Conservation (phyloP, 1,139 yeast genomes). For the Scheffersomyces segobiensis region DNA sequence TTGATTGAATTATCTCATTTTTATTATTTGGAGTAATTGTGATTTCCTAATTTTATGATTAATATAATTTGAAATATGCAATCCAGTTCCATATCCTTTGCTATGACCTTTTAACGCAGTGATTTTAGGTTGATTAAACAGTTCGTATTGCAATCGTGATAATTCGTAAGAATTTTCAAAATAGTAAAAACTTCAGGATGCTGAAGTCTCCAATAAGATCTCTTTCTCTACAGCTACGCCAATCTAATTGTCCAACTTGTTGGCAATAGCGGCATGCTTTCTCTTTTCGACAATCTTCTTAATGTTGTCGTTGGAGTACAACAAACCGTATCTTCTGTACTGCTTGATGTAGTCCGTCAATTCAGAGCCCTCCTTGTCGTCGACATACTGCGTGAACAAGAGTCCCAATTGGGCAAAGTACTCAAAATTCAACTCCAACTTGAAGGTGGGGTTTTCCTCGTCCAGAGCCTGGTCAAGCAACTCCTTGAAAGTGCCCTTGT, state of each 20-base stretch:
- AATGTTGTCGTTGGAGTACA: conserved; percentile 47
- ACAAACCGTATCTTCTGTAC: conserved; percentile 65
- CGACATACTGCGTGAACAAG: conserved; percentile 40
- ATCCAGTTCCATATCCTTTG: background rate
- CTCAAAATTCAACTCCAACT: conserved; percentile 53
- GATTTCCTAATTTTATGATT: too few species aligned
- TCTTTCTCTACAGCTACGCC: background rate
- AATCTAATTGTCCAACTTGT: conserved; percentile 7
- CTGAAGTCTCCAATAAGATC: background rate
- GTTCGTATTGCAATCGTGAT: background rate
- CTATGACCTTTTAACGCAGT: background rate
- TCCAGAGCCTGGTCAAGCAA: conserved; percentile 26
- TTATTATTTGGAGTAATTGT: too few species aligned
- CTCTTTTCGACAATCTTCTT: conserved; percentile 39
- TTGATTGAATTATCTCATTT: background rate
- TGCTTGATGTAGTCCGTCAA: conserved; percentile 46
- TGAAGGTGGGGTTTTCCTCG: conserved; percentile 24
- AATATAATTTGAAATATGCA: background rate
- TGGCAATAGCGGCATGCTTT: conserved; percentile 28
- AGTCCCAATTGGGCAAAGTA: conserved; percentile 54
- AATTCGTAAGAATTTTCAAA: background rate
- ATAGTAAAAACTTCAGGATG: background rate
- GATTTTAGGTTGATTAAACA: background rate
- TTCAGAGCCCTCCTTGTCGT: conserved; percentile 30
- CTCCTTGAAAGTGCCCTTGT: conserved; percentile 19